These are phyloP conservation scores for Aschersonia sp. DNA, from an alignment of 2,329 filamentous ascomycete species.

Conservation along the genomic window DNA sequence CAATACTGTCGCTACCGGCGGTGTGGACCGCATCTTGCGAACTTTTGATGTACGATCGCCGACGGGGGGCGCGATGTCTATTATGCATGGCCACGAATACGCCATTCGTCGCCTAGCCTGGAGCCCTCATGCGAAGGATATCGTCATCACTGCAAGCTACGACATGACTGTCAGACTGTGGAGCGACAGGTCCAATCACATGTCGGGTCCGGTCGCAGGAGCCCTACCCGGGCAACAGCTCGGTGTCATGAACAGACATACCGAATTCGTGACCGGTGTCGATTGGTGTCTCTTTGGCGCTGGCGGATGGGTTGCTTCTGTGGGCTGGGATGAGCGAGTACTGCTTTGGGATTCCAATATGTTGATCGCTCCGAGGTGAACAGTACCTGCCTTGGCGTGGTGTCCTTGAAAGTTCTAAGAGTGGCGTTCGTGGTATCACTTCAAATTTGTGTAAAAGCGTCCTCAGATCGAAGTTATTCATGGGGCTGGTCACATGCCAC, in stretches of 20 bases:
- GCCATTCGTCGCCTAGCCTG: slow-evolving; percentile 76
- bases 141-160: slow-evolving; percentile 81
- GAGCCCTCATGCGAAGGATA: slow-evolving; percentile 86
- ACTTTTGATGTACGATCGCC: slow-evolving; percentile 83
- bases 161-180: slow-evolving; percentile 96
- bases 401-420: no score
- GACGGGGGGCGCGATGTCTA: slow-evolving; percentile 52
- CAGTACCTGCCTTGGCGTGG: neutral
- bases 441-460: no score
- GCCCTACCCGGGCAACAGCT: slow-evolving; percentile 52
- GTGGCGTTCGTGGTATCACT: no score
- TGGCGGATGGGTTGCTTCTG: slow-evolving; percentile 90
- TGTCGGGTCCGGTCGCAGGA: slow-evolving; percentile 18
- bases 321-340: slow-evolving; percentile 86
- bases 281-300: slow-evolving; percentile 97
- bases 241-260: slow-evolving; percentile 82
- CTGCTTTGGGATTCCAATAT: slow-evolving; percentile 78
- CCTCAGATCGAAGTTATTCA: no score
- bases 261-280: slow-evolving; percentile 89
- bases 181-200: slow-evolving; percentile 53
- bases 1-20: slow-evolving; percentile 70
- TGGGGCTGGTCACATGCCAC: no score
- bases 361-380: slow-evolving; percentile 18
- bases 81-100: slow-evolving; percentile 80
- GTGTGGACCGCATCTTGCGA: slow-evolving; percentile 75